Base-by-base conservation (phyloP, 2,329 filamentous ascomycete species). In the Lojkania enalia region DNA sequence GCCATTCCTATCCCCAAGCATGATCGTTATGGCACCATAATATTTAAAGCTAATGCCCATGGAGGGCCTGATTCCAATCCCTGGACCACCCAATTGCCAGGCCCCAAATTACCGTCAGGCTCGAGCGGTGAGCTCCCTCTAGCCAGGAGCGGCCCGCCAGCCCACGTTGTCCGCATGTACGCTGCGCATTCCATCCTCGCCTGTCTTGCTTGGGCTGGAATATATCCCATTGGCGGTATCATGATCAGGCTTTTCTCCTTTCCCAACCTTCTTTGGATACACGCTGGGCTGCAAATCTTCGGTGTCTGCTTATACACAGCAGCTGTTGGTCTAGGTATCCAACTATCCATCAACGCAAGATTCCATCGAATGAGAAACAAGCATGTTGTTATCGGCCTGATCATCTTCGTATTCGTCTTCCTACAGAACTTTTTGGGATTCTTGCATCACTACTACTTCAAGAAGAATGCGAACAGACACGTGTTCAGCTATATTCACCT, bases 341-440 rank as follows among this genome's bases (percentile, higher is more conserved):
- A 71, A 13, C 61, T 81, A 13, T 75, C 71, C 9, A 64, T 60
- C 5, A 60, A 70, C 27, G 47, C 71, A 13, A 50, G 54, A 6
- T 41, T 43, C 73, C 15, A 52, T 56, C 42, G 52, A 15, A 47
- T 58, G 38, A 43, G 31, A 2, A 58, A 65, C 36, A 70, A 74
- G 18, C 78, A 82, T 49, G 66, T 73, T 2, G 70, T 80, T 46
- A 77, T 81, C 23, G 78, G 78, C 5, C 68, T 77, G 11, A 61
- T 80, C 19, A 63, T 78, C 11, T 64, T 81, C 29, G 63, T 61
- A 2, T 53, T 71, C 5, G 58, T 86, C 2, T 62, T 82, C 3
- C 76, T 84, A 47, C 77, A 80, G 49, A 78, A 77, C 0, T 57
- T 73, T 1, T 66, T 77, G 25, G 79, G 79, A 1, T 52, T 72